Base-by-base conservation (phyloP, 495 filamentous ascomycete genomes). In the Aspergillus mulundensis region DNA sequence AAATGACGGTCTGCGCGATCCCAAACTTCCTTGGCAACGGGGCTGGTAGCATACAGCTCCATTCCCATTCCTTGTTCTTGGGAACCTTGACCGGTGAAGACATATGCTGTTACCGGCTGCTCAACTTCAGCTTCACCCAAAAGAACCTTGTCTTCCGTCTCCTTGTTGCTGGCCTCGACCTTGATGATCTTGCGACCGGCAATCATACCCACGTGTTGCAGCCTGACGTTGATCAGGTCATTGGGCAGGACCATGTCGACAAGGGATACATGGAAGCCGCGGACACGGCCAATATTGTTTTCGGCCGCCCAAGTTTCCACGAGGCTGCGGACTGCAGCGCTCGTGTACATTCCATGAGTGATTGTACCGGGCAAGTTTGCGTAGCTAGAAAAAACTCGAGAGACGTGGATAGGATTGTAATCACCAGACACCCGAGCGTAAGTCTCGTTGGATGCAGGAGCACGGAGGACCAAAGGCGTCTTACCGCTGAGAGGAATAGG, bases 51-150 rank as follows among this genome's bases (percentile, higher is more conserved):
- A 64, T 99, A 99, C 34, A 99, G 82, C 69, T 97, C 94, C 94
- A 99, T 99, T 73, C 94, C 94, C 94, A 99, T 99, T 47, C 94
- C 94, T 69, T 97, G 95, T 70, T 97, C 94, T 70, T 99, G 94
- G 32, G 89, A 95, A 46, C 94, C 94, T 70, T 99, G 94, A 34
- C 94, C 94, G 48, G 94, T 99, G 74, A 99, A 99, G 58, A 99
- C 90, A 61, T 99, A 99, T 7, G 92, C 84, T 19, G 92, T 92
- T 19, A 93, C 89, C n/a, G 95, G 95, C 66, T 99, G 94, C 71
- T 99, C 94, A 54, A 99, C 91, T 69, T 99, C 94, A 16, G 95
- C 95, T 75, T 97, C 95, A 58, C 91, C 94, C 25, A 93, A 71
- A 1, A 99, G 79, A 16, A 97, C 90, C 74, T 96, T 97, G 60